Conservation (phyloP, 169 alveolate species). For the Blepharisma undulans region DNA sequence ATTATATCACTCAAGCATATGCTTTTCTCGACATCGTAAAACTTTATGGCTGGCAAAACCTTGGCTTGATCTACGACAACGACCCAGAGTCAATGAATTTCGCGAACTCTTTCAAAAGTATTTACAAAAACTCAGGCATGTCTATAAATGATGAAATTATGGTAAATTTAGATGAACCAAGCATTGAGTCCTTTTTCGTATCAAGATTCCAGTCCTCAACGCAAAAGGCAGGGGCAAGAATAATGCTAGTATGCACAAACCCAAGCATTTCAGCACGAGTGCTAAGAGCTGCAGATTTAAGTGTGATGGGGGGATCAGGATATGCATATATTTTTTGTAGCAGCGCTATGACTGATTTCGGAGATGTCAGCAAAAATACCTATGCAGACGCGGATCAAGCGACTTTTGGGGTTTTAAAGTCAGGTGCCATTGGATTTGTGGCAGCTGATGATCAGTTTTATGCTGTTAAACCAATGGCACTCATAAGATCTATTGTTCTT, state of each 20-base stretch:
- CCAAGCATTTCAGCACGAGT: slow-evolving; percentile 5
- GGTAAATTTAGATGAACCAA: not conserved
- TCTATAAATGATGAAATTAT: not conserved
- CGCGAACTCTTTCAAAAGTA: not conserved
- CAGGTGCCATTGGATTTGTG: slow-evolving; percentile 25
- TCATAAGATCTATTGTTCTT: not conserved
- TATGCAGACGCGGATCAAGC: not conserved
- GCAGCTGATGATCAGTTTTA: not conserved
- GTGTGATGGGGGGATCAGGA: slow-evolving; percentile 40
- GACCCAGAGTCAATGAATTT: not conserved
- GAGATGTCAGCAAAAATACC: not conserved
- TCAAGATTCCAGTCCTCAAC: slow-evolving; percentile 25
- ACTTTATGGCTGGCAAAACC: not conserved
- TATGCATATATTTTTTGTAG: not conserved
- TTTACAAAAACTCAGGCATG: not conserved
- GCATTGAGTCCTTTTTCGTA: not conserved
- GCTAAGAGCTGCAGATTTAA: slow-evolving; percentile 15
- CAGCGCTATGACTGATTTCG: not conserved
- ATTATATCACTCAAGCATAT: not conserved
- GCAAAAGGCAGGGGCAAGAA: not conserved
- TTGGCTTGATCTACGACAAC: not conserved
- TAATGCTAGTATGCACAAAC: not conserved
- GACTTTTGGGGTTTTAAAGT: slow-evolving; percentile 15
- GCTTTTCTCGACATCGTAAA: slow-evolving; percentile 1
- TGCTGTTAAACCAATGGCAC: not conserved